Evolutionary conservation across 768 basidiomycete species (phyloP).

Genomic region (Collybia sp.): DNA sequence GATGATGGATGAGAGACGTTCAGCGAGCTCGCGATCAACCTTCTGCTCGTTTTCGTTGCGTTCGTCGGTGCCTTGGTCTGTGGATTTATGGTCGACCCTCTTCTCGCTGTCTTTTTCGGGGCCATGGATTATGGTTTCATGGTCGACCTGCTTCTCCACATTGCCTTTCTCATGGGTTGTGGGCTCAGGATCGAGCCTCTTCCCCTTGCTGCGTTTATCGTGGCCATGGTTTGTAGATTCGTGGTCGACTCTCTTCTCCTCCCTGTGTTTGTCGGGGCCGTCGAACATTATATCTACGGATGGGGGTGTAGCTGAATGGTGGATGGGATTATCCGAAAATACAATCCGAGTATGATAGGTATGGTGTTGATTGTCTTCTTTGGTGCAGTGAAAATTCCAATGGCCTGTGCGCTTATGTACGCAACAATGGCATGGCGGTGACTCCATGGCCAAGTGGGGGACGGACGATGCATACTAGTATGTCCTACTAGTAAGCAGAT

Average conservation of each 20-base stretch:
- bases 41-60: conserved; percentile 18
- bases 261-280: neutral
- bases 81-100: neutral
- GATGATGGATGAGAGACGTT: conserved; percentile 27
- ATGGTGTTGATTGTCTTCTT: no score
- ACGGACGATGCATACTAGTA: no score
- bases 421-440: no score
- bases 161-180: conserved; percentile 12
- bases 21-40: conserved; percentile 23
- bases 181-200: neutral
- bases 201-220: neutral
- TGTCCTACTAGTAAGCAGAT: no score
- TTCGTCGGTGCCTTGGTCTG: conserved; percentile 7
- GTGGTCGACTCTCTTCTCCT: neutral
- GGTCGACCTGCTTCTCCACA: conserved; percentile 17
- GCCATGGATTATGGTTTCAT: no score
- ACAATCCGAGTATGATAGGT: no score
- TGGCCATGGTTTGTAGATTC: neutral
- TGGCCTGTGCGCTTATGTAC: no score
- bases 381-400: neutral
- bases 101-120: neutral
- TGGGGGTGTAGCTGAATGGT: neutral
- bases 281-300: neutral
- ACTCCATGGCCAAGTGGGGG: no score
- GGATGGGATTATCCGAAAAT: no score